These are phyloP conservation scores for Serendipita vermifera DNA, from an alignment of 768 basidiomycete genomes.

Conservation along the genomic window DNA sequence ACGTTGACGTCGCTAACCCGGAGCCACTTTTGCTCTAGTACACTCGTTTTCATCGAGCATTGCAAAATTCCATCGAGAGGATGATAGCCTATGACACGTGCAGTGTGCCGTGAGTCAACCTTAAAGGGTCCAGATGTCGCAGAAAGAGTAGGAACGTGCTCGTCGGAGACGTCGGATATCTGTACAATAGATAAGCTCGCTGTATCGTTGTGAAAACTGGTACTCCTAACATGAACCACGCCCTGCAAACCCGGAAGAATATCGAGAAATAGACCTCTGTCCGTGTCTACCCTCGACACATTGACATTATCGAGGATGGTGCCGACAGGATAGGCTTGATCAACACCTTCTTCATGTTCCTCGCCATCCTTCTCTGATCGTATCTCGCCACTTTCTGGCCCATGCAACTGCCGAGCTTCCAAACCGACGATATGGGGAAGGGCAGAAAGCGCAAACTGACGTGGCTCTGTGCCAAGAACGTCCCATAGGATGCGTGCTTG, in stretches of 20 bases:
- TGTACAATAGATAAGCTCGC: conserved; percentile 23
- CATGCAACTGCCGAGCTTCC: conserved; percentile 14
- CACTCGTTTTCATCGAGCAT: conserved; percentile 68
- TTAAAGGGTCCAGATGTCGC: conserved; percentile 65
- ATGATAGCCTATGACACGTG: conserved; percentile 78
- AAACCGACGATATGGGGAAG: conserved; percentile 57
- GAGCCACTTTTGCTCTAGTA: conserved; percentile 77
- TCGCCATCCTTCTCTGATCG: conserved; percentile 18
- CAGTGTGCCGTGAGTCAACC: conserved; percentile 61
- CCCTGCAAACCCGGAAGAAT: conserved; percentile 53
- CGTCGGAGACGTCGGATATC: conserved; percentile 92
- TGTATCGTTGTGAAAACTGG: not conserved
- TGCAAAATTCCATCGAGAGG: conserved; percentile 78
- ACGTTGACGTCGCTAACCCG: conserved; percentile 70
- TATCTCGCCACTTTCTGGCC: conserved; percentile 24
- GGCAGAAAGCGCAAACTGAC: conserved; percentile 70
- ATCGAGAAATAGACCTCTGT: conserved; percentile 68
- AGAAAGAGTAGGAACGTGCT: conserved; percentile 71
- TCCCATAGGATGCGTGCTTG: conserved; percentile 78
- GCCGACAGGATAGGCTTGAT: conserved; percentile 60
- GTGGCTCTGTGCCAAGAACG: conserved; percentile 52
- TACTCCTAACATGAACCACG: conserved; percentile 69
- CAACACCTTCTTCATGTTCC: conserved; percentile 25
- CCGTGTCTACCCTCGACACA: conserved; percentile 59
- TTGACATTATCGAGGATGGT: conserved; percentile 56